Base-by-base conservation (phyloP, 345 rosid species). In the Syzygium jambos region DNA sequence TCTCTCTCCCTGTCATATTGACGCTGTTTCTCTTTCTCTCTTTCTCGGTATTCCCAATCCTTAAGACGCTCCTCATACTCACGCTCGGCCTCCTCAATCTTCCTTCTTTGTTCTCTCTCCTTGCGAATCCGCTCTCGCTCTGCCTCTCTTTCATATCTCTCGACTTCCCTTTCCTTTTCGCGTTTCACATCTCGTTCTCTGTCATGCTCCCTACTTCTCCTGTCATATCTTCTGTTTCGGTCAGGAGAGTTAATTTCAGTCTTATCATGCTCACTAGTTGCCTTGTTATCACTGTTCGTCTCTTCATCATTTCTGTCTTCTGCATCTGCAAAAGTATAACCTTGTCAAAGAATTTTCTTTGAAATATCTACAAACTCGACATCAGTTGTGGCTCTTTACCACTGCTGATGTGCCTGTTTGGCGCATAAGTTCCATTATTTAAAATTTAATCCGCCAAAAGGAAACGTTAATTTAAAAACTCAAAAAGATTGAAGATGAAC, bases 21-120 rank as follows among this genome's bases (percentile, higher is more conserved):
- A 84, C 98, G 93, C 87, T 94, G 95, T 89, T 95, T 96, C 90
- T 98, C 99, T 89, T 90, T 98, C 78, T 96, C 98, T 89, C 97
- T 96, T 88, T 96, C 99, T 87, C 98, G 94, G 84, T 95, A 94
- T 89, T 96, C 99, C 99, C 98, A 98, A 77, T 95, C 98, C 93
- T 94, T 96, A 84, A 98, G 96, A 77, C 95, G 94, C 88, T 93
- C 89, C 90, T 95, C 99, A 92, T 93, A 98, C 85, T 93, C 99
- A 29, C 98, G 97, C 89, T 98, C 99, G 25, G 96, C 98, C 68
- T 95, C 99, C 91, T 95, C 98, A 85, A 94, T 87, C 93, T 94
- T 96, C 92, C 98, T 94, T 90, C 95, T 95, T 89, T 92, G 97
- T 91, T 98, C 99, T 91, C 99, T 95, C 93, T 95, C 99, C 90